Evolutionary conservation across 345 rosid genomes (phyloP).

Genomic region (Boechera stricta): DNA sequence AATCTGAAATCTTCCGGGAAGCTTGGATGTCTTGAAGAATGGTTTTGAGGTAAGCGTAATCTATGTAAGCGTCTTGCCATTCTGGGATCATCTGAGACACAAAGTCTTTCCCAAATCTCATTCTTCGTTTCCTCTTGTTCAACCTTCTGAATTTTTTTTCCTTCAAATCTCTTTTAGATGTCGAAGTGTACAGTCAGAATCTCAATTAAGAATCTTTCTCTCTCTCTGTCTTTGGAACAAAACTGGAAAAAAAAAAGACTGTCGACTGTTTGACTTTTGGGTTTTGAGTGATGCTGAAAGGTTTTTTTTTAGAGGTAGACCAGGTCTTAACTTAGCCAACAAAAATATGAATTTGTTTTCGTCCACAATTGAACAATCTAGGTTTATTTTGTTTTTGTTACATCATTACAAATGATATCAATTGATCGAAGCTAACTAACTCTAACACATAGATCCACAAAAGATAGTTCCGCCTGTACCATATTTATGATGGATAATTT

Average conservation of each 20-base stretch:
- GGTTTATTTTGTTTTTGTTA: too few species aligned
- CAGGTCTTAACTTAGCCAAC: not conserved
- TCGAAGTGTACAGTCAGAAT: conserved; percentile 7
- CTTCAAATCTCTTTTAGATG: too few species aligned
- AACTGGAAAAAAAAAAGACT: not conserved
- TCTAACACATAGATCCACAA: too few species aligned
- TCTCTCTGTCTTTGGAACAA: not conserved
- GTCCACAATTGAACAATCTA: not conserved
- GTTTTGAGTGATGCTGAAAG: conserved; percentile 24
- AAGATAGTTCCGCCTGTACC: too few species aligned
- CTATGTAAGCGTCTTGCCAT: conserved; percentile 84
- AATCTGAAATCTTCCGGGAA: conserved; percentile 39
- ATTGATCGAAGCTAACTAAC: too few species aligned
- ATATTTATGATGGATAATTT: too few species aligned
- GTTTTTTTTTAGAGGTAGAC: not conserved
- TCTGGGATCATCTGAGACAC: conserved; percentile 71
- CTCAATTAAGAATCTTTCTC: conserved; percentile 13
- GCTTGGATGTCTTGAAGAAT: conserved; percentile 53
- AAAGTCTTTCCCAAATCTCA: conserved; percentile 86
- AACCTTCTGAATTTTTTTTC: not conserved
- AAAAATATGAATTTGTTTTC: not conserved
- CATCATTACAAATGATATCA: too few species aligned
- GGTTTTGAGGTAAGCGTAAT: conserved; percentile 61
- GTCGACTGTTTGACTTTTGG: conserved; percentile 14
- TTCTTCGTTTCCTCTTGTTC: conserved; percentile 36